Evolutionary conservation across 1,139 yeast species (phyloP).

Genomic region (Suhomyces kunorum): DNA sequence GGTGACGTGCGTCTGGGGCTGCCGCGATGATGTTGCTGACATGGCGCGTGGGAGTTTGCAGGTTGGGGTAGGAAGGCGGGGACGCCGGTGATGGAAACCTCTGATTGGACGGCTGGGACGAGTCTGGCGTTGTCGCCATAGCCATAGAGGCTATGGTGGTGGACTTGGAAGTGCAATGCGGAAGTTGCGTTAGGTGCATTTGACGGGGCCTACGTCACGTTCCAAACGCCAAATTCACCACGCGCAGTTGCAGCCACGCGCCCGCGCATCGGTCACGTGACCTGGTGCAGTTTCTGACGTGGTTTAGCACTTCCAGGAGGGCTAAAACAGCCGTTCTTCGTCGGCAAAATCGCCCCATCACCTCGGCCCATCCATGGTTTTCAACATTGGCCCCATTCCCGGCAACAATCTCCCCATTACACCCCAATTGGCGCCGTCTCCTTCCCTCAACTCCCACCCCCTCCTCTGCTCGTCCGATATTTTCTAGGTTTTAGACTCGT

Average conservation of each 20-base stretch:
- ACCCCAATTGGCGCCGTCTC: background rate
- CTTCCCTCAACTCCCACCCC: background rate
- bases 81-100: no score
- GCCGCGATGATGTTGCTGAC: slow-evolving; percentile 6
- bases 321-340: background rate
- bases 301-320: no score
- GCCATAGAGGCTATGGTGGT: no score
- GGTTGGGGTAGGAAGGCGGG: background rate
- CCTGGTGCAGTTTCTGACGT: slow-evolving; percentile 1
- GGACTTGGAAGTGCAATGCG: background rate
- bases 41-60: background rate
- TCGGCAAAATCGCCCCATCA: background rate
- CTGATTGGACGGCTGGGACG: no score
- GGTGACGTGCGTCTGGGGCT: slow-evolving; percentile 3
- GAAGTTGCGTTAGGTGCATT: background rate
- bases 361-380: background rate
- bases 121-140: no score
- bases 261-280: slow-evolving; percentile 4
- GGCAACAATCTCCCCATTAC: no score
- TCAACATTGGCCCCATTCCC: no score
- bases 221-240: slow-evolving; percentile 1
- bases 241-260: slow-evolving; percentile 6
- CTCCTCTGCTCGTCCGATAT: slow-evolving; percentile 1
- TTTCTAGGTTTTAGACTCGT: slow-evolving; percentile 7
- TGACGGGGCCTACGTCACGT: slow-evolving; percentile 2